Conservation (phyloP, 257 asterid species). For the Nicotiana knightiana region DNA sequence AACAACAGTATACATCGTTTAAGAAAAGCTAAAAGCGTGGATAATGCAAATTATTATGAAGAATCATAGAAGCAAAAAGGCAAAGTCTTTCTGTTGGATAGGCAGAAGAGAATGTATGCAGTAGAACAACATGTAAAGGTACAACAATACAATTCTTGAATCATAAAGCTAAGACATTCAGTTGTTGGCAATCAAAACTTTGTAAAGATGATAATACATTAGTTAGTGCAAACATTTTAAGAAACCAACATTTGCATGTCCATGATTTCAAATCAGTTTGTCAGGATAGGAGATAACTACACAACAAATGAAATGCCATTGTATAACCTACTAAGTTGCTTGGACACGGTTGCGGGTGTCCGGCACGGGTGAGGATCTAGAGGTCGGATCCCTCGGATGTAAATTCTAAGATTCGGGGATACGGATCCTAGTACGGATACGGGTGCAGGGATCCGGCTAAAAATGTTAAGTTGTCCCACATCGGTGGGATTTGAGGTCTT, state of each 20-base stretch:
- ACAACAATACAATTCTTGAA: neutral
- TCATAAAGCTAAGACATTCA: neutral
- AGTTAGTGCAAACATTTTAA: neutral
- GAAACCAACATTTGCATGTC: neutral
- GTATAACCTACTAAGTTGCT: neutral
- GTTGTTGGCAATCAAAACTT: neutral
- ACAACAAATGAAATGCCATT: neutral
- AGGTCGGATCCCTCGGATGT: too few species aligned
- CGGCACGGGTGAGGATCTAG: too few species aligned
- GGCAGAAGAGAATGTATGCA: neutral
- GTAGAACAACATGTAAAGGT: neutral
- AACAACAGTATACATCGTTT: neutral
- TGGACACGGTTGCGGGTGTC: too few species aligned
- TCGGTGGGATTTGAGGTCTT: too few species aligned
- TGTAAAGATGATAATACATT: neutral
- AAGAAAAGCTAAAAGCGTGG: neutral
- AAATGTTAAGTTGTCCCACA: too few species aligned
- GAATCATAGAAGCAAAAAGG: neutral
- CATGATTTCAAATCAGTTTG: neutral
- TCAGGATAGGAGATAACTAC: neutral
- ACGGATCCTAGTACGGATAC: too few species aligned
- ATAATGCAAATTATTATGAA: neutral
- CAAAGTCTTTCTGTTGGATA: neutral
- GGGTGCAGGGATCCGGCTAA: too few species aligned
- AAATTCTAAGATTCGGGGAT: too few species aligned